These are phyloP conservation scores for Posidonia oceanica DNA, from an alignment of 116 monocot genomes.

Conservation along the genomic window DNA sequence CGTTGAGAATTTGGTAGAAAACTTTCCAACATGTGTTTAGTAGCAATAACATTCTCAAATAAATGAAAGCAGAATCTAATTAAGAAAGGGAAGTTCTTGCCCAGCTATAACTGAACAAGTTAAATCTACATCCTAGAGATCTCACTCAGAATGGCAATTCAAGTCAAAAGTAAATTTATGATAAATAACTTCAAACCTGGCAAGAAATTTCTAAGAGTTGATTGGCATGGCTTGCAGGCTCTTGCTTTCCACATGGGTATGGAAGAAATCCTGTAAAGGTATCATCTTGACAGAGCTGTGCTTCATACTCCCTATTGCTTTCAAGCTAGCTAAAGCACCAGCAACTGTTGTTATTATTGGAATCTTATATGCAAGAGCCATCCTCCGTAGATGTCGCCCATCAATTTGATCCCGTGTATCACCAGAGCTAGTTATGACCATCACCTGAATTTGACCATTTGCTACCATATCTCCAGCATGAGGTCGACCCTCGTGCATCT, in stretches of 20 bases:
- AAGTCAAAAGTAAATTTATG: too few relatives aligned
- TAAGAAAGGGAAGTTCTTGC: too few relatives aligned
- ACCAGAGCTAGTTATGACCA: conserved; percentile 93
- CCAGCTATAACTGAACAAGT: too few relatives aligned
- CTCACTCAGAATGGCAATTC: too few relatives aligned
- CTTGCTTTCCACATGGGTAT: conserved; percentile 9
- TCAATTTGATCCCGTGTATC: conserved; percentile 81
- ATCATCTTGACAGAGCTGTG: conserved; percentile 55
- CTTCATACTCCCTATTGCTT: conserved; percentile 80
- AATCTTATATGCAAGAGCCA: conserved; percentile 79
- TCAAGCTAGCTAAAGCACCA: conserved; percentile 67
- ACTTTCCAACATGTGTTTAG: too few relatives aligned
- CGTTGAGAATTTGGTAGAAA: too few relatives aligned
- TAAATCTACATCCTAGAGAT: too few relatives aligned
- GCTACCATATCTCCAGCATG: conserved; percentile 91
- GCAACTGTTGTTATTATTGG: conserved; percentile 91
- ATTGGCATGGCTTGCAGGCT: conserved; percentile 44
- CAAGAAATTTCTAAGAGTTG: conserved; percentile 6
- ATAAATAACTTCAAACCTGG: background rate
- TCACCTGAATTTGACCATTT: conserved; percentile 82
- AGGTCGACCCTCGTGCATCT: conserved; percentile 94
- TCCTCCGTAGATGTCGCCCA: conserved; percentile 59
- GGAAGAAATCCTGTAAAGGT: conserved; percentile 88
- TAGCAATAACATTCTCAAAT: too few relatives aligned
- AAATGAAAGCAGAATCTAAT: too few relatives aligned